Evolutionary conservation across 768 basidiomycete genomes (phyloP).

Genomic region (Phallus indusiatus): DNA sequence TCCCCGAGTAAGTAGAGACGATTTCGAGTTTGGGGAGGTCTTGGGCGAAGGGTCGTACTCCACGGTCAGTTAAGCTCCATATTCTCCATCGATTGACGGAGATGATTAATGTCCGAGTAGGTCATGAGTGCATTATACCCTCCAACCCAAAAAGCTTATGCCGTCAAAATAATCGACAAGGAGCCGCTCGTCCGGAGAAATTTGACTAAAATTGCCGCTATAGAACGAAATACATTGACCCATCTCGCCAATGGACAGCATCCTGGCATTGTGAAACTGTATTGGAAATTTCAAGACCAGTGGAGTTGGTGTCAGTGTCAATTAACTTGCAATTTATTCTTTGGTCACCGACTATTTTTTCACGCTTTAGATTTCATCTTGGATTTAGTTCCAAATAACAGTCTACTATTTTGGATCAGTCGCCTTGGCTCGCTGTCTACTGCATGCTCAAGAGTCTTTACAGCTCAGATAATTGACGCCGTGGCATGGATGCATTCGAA

Average conservation of each 20-base stretch:
- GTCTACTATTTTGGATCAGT: constrained; percentile 63
- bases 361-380: constrained; percentile 60
- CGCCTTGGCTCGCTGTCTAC: constrained; percentile 81
- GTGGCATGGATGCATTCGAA: constrained; percentile 85
- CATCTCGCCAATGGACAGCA: constrained; percentile 39
- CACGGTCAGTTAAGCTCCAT: constrained; percentile 35
- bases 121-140: constrained; percentile 47
- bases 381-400: constrained; percentile 68
- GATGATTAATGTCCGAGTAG: constrained; percentile 25
- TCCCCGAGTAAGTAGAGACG: constrained; percentile 38
- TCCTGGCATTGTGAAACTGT: constrained; percentile 27
- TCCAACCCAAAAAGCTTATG: constrained; percentile 54
- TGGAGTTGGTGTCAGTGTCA: constrained; percentile 23
- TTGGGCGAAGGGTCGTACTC: constrained; percentile 80
- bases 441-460: constrained; percentile 69
- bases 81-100: constrained; percentile 5
- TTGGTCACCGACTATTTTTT: neutral
- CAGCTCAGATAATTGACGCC: constrained; percentile 84
- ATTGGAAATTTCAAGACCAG: constrained; percentile 30
- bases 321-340: neutral
- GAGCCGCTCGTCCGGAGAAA: constrained; percentile 69
- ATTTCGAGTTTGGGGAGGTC: constrained; percentile 66
- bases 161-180: constrained; percentile 80
- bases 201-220: constrained; percentile 65
- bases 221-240: constrained; percentile 73